Evolutionary conservation across 306 rosid species (phyloP), one percentile per base, ranked within the genome.

Genomic region (Ormosia semicastrata): DNA sequence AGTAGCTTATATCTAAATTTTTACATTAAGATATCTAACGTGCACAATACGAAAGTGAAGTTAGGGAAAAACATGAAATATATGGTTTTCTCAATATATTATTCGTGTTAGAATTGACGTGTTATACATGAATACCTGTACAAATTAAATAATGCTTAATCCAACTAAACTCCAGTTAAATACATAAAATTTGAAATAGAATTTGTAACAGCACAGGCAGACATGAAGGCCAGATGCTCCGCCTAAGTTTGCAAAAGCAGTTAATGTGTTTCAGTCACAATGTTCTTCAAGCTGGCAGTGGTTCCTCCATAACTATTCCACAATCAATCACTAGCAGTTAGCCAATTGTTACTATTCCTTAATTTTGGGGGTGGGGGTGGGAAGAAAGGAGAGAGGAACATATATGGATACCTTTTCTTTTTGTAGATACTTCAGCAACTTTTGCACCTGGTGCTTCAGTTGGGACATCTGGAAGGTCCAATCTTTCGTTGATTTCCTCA

Each of bases 381-480:
- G 12, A 40, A 15, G 66, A 13, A 60, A 60, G 71, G 75, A 77
- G 73, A 76, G 66, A 73, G 46, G 63, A 57, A 73, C 46, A n/a
- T 1, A 69, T 68, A 8, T 7, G 41, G 8, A 29, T 57, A 94
- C 98, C 98, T 91, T 87, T 90, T 83, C 62, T 77, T 82, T 92
- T 90, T 8, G 91, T 67, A 71, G 94, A 67, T 65, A 47, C 86
- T 79, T 80, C 85, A 36, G 93, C 87, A 67, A 73, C 88, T 18
- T 82, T 57, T 52, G 84, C 83, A 73, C 59, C 85, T 13, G 91
- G 95, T 72, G 88, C 78, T 81, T 90, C 88, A 29, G 90, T 85
- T 3, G 97, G 97, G 18, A 92, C 94, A 56, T 91, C 90, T 29
- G 97, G 97, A 89, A 94, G 97, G 81, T 92, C 94, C 86, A 93